These are phyloP conservation scores for Neurospora crassa DNA, from an alignment of 2,329 filamentous ascomycete species.

Conservation along the genomic window DNA sequence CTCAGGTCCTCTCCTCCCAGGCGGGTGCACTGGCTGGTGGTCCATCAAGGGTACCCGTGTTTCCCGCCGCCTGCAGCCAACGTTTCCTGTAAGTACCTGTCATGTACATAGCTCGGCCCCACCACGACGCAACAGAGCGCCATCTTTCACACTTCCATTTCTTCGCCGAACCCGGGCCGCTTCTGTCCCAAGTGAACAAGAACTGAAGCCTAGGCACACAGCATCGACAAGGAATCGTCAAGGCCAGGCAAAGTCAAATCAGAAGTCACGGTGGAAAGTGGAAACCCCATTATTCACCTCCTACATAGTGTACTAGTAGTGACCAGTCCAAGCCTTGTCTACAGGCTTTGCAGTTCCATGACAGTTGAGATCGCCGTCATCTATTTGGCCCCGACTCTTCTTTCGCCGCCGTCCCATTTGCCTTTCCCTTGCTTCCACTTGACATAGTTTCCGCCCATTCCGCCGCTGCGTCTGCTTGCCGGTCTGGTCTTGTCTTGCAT, in stretches of 20 bases:
- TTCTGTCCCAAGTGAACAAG: background rate
- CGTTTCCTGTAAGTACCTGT: conserved; percentile 9
- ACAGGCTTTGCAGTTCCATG: background rate
- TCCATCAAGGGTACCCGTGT: conserved; percentile 9
- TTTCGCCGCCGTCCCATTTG: background rate
- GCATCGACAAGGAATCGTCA: background rate
- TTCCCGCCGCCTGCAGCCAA: conserved; percentile 10
- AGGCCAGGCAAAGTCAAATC: background rate
- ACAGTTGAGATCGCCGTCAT: background rate
- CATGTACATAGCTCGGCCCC: conserved; percentile 7
- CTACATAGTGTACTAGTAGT: background rate
- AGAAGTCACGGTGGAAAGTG: background rate
- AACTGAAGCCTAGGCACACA: background rate
- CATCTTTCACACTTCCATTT: background rate
- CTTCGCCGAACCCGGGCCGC: background rate
- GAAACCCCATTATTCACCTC: background rate
- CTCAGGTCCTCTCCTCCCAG: background rate
- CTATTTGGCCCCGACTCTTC: background rate
- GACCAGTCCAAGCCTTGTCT: background rate
- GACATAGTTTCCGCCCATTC: background rate
- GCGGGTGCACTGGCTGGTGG: background rate
- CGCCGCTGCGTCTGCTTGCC: background rate
- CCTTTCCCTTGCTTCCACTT: background rate
- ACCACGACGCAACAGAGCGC: background rate
- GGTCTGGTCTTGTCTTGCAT: background rate